Base-by-base conservation (phyloP, 306 rosid genomes). In the Medicago arabica region DNA sequence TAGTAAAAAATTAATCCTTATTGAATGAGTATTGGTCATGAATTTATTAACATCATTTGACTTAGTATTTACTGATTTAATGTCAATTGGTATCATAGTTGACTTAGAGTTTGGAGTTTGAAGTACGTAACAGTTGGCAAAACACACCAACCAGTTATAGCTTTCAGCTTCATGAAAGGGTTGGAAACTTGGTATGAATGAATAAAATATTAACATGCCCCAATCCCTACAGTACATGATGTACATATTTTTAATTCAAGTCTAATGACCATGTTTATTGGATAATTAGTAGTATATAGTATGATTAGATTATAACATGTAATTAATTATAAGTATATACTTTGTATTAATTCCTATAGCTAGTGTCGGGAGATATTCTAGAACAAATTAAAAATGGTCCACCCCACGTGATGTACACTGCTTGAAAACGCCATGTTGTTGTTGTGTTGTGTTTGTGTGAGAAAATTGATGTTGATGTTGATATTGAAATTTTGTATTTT, bases 321-420 rank as follows among this genome's bases (percentile, higher is more conserved):
- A 23, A 23, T 68, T 68, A 66, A n/a, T 41, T 18, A 12, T 67
- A 18, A 66, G 54, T 6, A 17, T 66, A 66, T 12, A 18, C 71
- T 66, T 66, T 41, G 53, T 3, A 66, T 66, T 40, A 43, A 60
- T 60, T 60, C 40, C 39, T 60, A 16, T 64, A 64, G 8, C n/a
- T 18, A 66, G 71, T 66, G 34, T 40, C 38, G 71, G 53, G 71
- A 41, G 31, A 65, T 39, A 31, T 66, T 40, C 9, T 10, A 40
- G 71, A 11, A 41, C 2, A n/a, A 39, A 65, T 17, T 17, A 66
- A 80, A 64, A 69, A 67, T 79, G 84, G 68, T 80, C 84, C 71
- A 70, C 80, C 78, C 82, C 84, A 78, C 79, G 69, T 71, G 83
- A 85, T 58, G 13, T 67, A 50, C 78, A 41, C 16, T 67, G 77